Evolutionary conservation across 352 stramenopile species (phyloP).

Genomic region (Plasmopara viticola): DNA sequence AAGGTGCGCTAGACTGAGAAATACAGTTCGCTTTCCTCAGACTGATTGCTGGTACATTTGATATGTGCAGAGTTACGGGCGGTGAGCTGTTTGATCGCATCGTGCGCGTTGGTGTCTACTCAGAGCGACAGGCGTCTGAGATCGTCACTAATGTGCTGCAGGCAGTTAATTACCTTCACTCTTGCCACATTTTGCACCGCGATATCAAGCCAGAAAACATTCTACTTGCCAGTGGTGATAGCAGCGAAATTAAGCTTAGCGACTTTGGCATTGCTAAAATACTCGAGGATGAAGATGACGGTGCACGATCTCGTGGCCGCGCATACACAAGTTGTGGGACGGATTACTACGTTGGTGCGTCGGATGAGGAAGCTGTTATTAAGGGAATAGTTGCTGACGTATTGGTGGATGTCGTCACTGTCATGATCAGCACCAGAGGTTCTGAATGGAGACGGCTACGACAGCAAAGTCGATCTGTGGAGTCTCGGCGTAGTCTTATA

Average conservation of each 20-base stretch:
- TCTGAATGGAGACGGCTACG: constrained; percentile 78
- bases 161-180: constrained; percentile 70
- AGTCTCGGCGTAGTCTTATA: constrained; percentile 83
- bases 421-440: constrained; percentile 59
- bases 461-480: constrained; percentile 85
- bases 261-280: constrained; percentile 85
- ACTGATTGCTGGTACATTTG: constrained; percentile 2
- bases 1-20: constrained; percentile 26
- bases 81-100: constrained; percentile 83
- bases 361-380: background rate
- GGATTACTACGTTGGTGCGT: constrained; percentile 81
- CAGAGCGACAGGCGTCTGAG: constrained; percentile 68
- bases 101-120: constrained; percentile 76
- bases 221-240: constrained; percentile 65
- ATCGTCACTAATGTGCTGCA: constrained; percentile 69
- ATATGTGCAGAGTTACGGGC: constrained; percentile 54
- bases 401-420: background rate
- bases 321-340: constrained; percentile 86
- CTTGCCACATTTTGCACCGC: constrained; percentile 74
- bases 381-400: constrained; percentile 3
- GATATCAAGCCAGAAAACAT: constrained; percentile 86
- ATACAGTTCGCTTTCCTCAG: background rate
- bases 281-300: constrained; percentile 72
- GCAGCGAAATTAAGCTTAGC: constrained; percentile 70
- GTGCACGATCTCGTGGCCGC: constrained; percentile 51